Percentiles rank a stretch among this genome's conserved stretches.
phyloP scores from a whole-genome alignment of 805 yeast species.

The Diddensiella caesifluorescens region DNA sequence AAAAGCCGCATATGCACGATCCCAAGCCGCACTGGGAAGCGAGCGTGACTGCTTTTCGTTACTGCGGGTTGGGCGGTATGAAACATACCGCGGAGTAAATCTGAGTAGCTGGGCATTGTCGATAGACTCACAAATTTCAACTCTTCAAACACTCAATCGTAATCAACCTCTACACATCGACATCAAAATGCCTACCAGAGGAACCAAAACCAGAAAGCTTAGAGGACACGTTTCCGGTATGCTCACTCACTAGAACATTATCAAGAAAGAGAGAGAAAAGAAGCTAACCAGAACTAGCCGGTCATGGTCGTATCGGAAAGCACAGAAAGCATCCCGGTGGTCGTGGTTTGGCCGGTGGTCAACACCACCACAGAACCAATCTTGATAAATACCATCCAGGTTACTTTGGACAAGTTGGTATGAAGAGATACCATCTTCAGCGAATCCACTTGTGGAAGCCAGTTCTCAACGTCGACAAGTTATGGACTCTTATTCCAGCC shows the following conservation, averaged over 20 bases:
- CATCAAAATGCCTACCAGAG: conserved; percentile 90
- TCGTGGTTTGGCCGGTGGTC: conserved; percentile 99
- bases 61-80: no score
- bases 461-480: conserved; percentile 94
- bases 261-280: background rate
- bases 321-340: conserved; percentile 99
- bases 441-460: conserved; percentile 95
- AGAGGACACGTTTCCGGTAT: conserved; percentile 99
- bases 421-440: conserved; percentile 99
- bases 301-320: conserved; percentile 99
- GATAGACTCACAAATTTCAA: no score
- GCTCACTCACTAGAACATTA: conserved; percentile 32
- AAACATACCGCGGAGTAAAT: no score
- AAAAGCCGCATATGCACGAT: no score
- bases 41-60: no score
- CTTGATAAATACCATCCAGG: conserved; percentile 99
- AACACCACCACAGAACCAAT: conserved; percentile 99
- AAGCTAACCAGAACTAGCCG: conserved; percentile 60
- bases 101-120: no score
- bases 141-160: background rate
- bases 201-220: conserved; percentile 99
- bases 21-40: no score
- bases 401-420: conserved; percentile 99
- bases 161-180: conserved; percentile 3
- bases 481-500: conserved; percentile 94